A percentile compares a stretch with the other conserved stretches of the same genome.
These are phyloP conservation scores for Anthracocystis walkeri DNA, from an alignment of 1,284 basidiomycete genomes.

Conservation along the genomic window DNA sequence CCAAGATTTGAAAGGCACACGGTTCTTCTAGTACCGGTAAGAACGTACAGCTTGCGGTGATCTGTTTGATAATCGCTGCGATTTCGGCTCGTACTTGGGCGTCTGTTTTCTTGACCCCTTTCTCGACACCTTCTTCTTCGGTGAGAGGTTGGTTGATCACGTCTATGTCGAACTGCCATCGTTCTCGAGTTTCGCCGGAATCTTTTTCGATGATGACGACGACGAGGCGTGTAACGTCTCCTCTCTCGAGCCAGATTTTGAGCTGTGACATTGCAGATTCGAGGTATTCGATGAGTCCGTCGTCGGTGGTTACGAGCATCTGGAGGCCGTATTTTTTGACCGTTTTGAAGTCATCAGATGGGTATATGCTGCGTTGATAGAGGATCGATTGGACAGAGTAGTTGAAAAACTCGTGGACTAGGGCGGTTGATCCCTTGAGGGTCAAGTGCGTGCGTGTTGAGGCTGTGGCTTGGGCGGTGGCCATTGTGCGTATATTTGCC, in stretches of 20 bases:
- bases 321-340: conserved; percentile 94
- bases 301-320: conserved; percentile 92
- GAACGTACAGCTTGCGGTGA: conserved; percentile 95
- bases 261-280: conserved; percentile 86
- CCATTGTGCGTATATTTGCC: conserved; percentile 15
- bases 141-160: conserved; percentile 72
- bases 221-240: conserved; percentile 90
- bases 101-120: conserved; percentile 74
- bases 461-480: conserved; percentile 58
- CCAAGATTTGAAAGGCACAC: conserved; percentile 90
- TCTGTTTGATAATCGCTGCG: conserved; percentile 96
- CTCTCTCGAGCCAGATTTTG: conserved; percentile 83
- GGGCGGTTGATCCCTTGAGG: conserved; percentile 90
- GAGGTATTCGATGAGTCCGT: conserved; percentile 90
- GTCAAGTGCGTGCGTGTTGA: conserved; percentile 72
- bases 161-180: conserved; percentile 98
- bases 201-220: conserved; percentile 96
- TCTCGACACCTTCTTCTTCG: conserved; percentile 6
- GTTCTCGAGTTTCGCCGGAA: conserved; percentile 87
- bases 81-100: conserved; percentile 97
- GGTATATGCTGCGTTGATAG: conserved; percentile 96
- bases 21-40: conserved; percentile 93
- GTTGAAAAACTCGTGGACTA: conserved; percentile 99
- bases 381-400: conserved; percentile 85
- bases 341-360: conserved; percentile 87